These are phyloP conservation scores for Talaromyces sp. DNA, from an alignment of 2,329 filamentous ascomycete genomes.

Conservation along the genomic window DNA sequence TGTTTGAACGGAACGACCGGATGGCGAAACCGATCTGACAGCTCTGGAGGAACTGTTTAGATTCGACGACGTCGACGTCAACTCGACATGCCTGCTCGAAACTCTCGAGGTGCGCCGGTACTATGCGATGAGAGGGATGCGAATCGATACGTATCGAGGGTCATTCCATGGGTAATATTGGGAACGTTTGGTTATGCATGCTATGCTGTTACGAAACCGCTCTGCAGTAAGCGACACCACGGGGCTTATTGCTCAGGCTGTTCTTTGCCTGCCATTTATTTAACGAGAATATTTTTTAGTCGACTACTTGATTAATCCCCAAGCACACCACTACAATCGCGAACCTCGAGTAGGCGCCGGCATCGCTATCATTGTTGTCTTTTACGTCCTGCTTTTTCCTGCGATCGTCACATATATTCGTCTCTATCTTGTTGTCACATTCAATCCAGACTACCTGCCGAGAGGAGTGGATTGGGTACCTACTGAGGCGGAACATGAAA, in stretches of 20 bases:
- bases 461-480: conserved; percentile 44
- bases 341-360: conserved; percentile 55
- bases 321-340: conserved; percentile 33
- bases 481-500: conserved; percentile 1
- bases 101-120: conserved; percentile 17
- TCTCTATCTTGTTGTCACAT: conserved; percentile 63
- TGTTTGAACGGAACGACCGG: background rate
- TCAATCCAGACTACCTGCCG: conserved; percentile 70
- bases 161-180: conserved; percentile 67
- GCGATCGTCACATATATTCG: conserved; percentile 68
- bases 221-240: conserved; percentile 58
- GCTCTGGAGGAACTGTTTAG: background rate
- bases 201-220: conserved; percentile 64
- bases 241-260: background rate
- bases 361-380: conserved; percentile 67
- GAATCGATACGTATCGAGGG: conserved; percentile 59
- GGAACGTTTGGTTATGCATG: conserved; percentile 65
- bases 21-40: background rate
- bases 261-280: background rate
- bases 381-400: conserved; percentile 67
- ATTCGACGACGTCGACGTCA: background rate
- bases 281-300: conserved; percentile 47
- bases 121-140: conserved; percentile 40
- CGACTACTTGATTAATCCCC: conserved; percentile 63
- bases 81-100: conserved; percentile 12